A percentile compares a stretch with the other conserved stretches of the same genome.
phyloP scores from a whole-genome alignment of 2,329 filamentous ascomycete genomes.

The Moelleriella libera region DNA sequence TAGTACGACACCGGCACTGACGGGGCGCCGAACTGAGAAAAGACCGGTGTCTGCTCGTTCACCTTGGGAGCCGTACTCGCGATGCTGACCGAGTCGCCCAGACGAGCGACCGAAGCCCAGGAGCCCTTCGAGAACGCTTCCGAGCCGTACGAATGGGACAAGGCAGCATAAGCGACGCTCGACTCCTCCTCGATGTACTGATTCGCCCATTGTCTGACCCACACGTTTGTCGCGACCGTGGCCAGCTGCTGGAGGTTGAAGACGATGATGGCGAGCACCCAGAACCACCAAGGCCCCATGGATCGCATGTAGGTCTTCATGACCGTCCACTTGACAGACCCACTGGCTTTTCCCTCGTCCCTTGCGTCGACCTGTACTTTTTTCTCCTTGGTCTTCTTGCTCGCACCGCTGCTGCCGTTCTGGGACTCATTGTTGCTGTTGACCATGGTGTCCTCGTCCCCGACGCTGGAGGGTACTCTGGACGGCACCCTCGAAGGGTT shows the following conservation, averaged over 20 bases:
- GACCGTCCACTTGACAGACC: conserved; percentile 77
- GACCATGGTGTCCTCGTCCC: conserved; percentile 46
- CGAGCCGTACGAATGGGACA: conserved; percentile 11
- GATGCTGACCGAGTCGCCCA: conserved; percentile 12
- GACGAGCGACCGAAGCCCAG: conserved; percentile 23
- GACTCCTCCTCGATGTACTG: conserved; percentile 48
- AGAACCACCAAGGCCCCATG: conserved; percentile 98
- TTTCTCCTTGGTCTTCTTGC: conserved; percentile 32
- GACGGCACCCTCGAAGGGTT: conserved; percentile 67
- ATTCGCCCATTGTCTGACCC: conserved; percentile 93
- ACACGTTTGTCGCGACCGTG: conserved; percentile 78
- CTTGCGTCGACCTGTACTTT: conserved; percentile 37
- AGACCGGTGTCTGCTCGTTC: conserved; percentile 6
- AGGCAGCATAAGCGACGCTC: conserved; percentile 8
- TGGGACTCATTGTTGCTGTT: conserved; percentile 31
- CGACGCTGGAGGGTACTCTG: conserved; percentile 60
- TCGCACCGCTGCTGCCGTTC: conserved; percentile 26
- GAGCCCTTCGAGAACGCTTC: conserved; percentile 13
- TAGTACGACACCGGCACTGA: conserved; percentile 66
- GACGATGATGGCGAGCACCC: conserved; percentile 59
- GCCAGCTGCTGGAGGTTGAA: conserved; percentile 76
- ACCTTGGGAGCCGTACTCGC: not conserved
- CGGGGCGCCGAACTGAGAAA: conserved; percentile 30
- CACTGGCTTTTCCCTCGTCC: conserved; percentile 68
- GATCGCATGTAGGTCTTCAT: conserved; percentile 72